A percentile compares a stretch with the other conserved stretches of the same genome.
phyloP scores from a whole-genome alignment of 2,329 filamentous ascomycete genomes.

The Fusarium protoensiforme region DNA sequence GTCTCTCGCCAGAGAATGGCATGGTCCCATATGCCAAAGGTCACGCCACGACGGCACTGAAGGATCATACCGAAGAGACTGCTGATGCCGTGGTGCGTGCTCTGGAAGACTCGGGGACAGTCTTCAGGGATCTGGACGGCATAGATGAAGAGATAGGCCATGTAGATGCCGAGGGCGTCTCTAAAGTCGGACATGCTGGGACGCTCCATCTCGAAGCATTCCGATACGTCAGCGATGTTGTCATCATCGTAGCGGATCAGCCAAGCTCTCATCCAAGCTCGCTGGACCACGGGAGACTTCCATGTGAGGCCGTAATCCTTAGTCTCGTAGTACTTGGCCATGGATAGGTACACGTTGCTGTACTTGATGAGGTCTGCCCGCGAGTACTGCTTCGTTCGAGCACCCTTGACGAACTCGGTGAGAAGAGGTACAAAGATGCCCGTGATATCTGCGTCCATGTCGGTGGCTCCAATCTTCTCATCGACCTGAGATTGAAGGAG shows the following conservation, averaged over 20 bases:
- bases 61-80: constrained; percentile 30
- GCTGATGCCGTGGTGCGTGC: constrained; percentile 34
- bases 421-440: constrained; percentile 25
- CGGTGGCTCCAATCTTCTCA: constrained; percentile 26
- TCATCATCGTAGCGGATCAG: constrained; percentile 20
- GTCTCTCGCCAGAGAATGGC: constrained; percentile 35
- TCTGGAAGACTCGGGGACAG: constrained; percentile 33
- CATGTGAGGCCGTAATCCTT: constrained; percentile 31
- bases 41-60: constrained; percentile 28
- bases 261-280: constrained; percentile 26
- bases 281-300: constrained; percentile 10
- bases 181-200: constrained; percentile 27
- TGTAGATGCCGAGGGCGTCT: constrained; percentile 22
- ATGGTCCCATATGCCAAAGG: constrained; percentile 36
- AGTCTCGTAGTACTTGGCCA: constrained; percentile 33
- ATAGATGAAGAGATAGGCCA: constrained; percentile 33
- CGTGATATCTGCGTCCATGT: constrained; percentile 16
- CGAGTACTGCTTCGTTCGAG: constrained; percentile 22
- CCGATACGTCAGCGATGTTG: constrained; percentile 19
- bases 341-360: constrained; percentile 27
- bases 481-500: constrained; percentile 30
- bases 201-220: constrained; percentile 30
- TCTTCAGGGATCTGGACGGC: constrained; percentile 25
- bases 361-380: constrained; percentile 29
- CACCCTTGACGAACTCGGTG: constrained; percentile 31